Evolutionary conservation across 1,284 basidiomycete genomes (phyloP).

Genomic region (Naganishia albida): DNA sequence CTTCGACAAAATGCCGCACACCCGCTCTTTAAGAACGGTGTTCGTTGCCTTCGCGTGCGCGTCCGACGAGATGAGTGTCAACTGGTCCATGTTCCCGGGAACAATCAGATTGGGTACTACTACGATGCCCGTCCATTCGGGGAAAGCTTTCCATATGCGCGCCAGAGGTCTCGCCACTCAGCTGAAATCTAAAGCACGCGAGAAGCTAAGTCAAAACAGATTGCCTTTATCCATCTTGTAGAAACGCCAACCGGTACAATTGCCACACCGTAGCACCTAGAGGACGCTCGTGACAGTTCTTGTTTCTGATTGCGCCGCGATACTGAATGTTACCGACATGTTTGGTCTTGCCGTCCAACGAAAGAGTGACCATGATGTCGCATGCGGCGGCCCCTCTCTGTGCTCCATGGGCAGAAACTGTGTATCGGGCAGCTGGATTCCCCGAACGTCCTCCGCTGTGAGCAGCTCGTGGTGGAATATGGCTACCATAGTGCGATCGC

Average conservation of each 20-base stretch:
- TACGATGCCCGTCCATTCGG: neutral
- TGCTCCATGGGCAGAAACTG: conserved; percentile 1
- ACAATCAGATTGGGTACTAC: neutral
- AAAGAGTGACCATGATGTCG: conserved; percentile 6
- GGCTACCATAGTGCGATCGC: conserved; percentile 4
- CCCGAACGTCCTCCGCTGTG: too few relatives aligned
- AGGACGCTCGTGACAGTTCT: neutral
- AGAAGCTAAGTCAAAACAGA: neutral
- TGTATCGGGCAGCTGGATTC: conserved; percentile 13
- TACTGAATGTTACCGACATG: neutral
- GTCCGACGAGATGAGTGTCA: neutral
- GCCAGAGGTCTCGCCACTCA: neutral
- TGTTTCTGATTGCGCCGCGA: conserved; percentile 2
- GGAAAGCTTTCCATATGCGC: neutral
- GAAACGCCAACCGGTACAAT: neutral
- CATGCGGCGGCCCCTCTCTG: conserved; percentile 6
- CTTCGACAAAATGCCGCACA: conserved; percentile 1
- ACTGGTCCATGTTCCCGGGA: neutral
- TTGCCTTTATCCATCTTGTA: too few relatives aligned
- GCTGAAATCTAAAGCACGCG: neutral
- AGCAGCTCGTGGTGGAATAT: conserved; percentile 7
- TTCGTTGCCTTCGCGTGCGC: conserved; percentile 1
- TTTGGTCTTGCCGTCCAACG: conserved; percentile 1
- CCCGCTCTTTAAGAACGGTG: neutral
- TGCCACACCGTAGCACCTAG: neutral